Conservation (phyloP, 2,329 filamentous ascomycete species). For the Helminthosporium solani region DNA sequence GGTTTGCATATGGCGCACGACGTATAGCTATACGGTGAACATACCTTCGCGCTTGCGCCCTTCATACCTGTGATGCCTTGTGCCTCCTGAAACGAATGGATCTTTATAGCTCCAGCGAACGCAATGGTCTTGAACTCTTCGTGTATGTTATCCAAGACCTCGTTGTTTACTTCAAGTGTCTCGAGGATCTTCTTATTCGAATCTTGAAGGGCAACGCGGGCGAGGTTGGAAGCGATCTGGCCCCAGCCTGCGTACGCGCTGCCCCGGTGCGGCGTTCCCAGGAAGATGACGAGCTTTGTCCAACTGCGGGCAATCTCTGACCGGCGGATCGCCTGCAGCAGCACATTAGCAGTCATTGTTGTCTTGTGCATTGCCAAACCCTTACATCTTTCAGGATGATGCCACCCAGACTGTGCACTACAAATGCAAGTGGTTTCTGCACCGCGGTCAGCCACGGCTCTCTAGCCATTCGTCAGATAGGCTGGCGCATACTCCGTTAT, state of each 20-base stretch:
- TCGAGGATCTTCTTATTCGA: slow-evolving; percentile 38
- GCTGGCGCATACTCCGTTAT: slow-evolving; percentile 22
- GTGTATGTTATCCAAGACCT: slow-evolving; percentile 44
- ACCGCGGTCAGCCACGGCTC: slow-evolving; percentile 5
- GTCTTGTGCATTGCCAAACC: neutral
- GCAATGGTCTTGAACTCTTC: slow-evolving; percentile 35
- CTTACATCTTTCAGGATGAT: slow-evolving; percentile 43
- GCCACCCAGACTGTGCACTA: slow-evolving; percentile 45
- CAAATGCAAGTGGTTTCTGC: slow-evolving; percentile 38
- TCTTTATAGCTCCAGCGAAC: slow-evolving; percentile 23
- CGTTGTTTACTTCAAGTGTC: slow-evolving; percentile 34
- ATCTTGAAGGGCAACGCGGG: slow-evolving; percentile 36
- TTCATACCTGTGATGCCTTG: slow-evolving; percentile 33
- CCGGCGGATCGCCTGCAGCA: slow-evolving; percentile 32
- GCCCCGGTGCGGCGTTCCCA: slow-evolving; percentile 47
- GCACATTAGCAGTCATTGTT: neutral
- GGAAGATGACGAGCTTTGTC: slow-evolving; percentile 41
- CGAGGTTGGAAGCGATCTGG: slow-evolving; percentile 35
- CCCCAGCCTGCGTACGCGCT: slow-evolving; percentile 37
- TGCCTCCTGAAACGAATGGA: slow-evolving; percentile 44
- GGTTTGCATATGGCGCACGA: neutral
- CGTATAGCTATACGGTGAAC: slow-evolving; percentile 2
- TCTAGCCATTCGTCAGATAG: neutral
- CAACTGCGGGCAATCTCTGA: slow-evolving; percentile 23
- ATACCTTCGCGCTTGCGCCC: slow-evolving; percentile 38